Evolutionary conservation across 164 flowering plant species (phyloP).

Genomic region (Santalum album): DNA sequence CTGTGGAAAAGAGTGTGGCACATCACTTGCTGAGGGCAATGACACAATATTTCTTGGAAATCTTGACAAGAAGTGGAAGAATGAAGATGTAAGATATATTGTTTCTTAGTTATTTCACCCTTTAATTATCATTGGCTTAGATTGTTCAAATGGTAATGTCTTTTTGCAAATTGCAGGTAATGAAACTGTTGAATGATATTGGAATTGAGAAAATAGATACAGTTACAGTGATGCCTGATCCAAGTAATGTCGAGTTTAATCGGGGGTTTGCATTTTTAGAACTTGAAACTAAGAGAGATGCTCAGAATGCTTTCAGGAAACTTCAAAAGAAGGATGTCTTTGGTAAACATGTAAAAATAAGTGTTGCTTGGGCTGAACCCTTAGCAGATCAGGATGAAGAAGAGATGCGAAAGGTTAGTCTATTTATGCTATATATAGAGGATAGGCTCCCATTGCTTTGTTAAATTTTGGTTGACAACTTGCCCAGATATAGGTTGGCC

Average conservation of each 20-base stretch:
- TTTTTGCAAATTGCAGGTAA: slow-evolving; percentile 19
- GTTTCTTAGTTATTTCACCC: neutral
- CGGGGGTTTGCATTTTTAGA: slow-evolving; percentile 45
- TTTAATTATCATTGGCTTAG: too few relatives aligned
- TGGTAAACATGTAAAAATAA: slow-evolving; percentile 22
- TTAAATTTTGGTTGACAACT: neutral
- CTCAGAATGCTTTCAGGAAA: slow-evolving; percentile 30
- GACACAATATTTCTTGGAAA: slow-evolving; percentile 36
- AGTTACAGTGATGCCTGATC: slow-evolving; percentile 27
- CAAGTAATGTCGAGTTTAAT: slow-evolving; percentile 18
- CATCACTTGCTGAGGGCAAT: slow-evolving; percentile 27
- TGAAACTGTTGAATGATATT: slow-evolving; percentile 17
- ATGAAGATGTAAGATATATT: slow-evolving; percentile 25
- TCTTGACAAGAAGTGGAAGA: slow-evolving; percentile 33
- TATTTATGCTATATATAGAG: neutral
- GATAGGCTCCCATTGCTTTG: neutral
- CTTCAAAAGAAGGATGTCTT: slow-evolving; percentile 30
- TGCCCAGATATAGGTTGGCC: neutral
- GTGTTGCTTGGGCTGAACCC: slow-evolving; percentile 40
- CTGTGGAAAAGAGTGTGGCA: slow-evolving; percentile 30
- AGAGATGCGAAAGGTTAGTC: slow-evolving; percentile 28
- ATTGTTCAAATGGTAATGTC: neutral
- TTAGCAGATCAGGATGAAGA: slow-evolving; percentile 28
- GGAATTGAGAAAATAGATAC: slow-evolving; percentile 28
- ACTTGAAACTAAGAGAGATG: slow-evolving; percentile 30